phyloP scores from a whole-genome alignment of 176 grass and related monocot species.

The Oryza nivara region DNA sequence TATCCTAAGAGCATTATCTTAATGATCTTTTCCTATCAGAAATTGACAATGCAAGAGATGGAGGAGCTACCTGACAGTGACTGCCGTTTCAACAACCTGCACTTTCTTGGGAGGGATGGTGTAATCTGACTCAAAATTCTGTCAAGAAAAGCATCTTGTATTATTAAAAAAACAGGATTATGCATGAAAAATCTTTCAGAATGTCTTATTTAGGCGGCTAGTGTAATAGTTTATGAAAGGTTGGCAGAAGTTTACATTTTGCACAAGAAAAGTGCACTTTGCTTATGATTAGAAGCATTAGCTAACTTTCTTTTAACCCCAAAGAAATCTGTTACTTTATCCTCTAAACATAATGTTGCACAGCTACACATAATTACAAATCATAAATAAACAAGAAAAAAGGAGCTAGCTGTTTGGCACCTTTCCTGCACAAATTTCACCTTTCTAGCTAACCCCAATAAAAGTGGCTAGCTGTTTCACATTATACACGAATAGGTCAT shows the following conservation, averaged over 20 bases:
- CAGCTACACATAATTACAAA: conserved; percentile 20
- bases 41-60: conserved; percentile 34
- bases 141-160: conserved; percentile 19
- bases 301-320: conserved; percentile 42
- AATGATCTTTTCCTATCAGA: neutral
- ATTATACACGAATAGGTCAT: conserved; percentile 4
- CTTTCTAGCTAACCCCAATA: neutral
- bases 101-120: conserved; percentile 67
- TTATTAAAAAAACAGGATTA: neutral
- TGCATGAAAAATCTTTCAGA: neutral
- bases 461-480: neutral
- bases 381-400: neutral
- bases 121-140: conserved; percentile 86
- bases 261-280: conserved; percentile 28
- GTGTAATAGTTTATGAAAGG: conserved; percentile 17
- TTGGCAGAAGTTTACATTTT: conserved; percentile 11
- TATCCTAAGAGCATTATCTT: conserved; percentile 11
- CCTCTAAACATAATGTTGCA: conserved; percentile 31
- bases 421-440: conserved; percentile 12
- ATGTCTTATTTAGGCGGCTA: neutral
- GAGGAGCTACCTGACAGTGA: conserved; percentile 68
- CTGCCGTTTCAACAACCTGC: conserved; percentile 49
- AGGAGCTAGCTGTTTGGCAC: neutral
- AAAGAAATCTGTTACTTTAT: conserved; percentile 38
- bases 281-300: conserved; percentile 33